Evolutionary conservation across 108 stramenopile species (phyloP).

Genomic region (Stephanodiscus triporus): DNA sequence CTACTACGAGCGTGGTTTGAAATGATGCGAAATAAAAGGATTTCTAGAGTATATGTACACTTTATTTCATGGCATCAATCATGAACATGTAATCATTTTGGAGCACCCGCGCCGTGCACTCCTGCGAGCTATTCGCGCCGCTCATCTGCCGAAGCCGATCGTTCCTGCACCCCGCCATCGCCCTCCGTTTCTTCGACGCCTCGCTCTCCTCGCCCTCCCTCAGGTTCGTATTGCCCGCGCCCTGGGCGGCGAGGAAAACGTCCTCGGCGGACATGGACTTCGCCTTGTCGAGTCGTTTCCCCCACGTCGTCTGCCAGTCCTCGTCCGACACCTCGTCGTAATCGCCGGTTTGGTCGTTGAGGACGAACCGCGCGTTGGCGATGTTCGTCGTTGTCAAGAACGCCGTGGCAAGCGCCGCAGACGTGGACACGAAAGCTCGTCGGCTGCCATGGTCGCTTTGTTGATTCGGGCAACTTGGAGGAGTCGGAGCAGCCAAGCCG

Average conservation of each 20-base stretch:
- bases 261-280: constrained; percentile 52
- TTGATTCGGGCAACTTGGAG: not conserved
- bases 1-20: no score
- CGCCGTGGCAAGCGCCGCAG: constrained; percentile 1
- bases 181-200: constrained; percentile 60
- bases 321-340: constrained; percentile 59
- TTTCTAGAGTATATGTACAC: no score
- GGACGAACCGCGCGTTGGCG: constrained; percentile 45
- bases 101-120: constrained; percentile 56
- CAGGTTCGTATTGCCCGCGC: constrained; percentile 59
- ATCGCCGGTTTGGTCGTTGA: constrained; percentile 70
- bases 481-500: not conserved
- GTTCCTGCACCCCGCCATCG: constrained; percentile 62
- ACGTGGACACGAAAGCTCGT: constrained; percentile 27
- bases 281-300: constrained; percentile 59
- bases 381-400: constrained; percentile 5
- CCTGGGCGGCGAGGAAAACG: constrained; percentile 61
- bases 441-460: not conserved
- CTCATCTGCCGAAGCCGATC: constrained; percentile 30
- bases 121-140: constrained; percentile 37
- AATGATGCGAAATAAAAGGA: no score
- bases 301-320: constrained; percentile 70
- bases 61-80: constrained; percentile 46
- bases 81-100: constrained; percentile 59
- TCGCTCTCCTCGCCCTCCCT: constrained; percentile 52